Evolutionary conservation across 2,329 filamentous ascomycete species (phyloP), one percentile per base, ranked within the genome.

Genomic region (Alternaria rosae): DNA sequence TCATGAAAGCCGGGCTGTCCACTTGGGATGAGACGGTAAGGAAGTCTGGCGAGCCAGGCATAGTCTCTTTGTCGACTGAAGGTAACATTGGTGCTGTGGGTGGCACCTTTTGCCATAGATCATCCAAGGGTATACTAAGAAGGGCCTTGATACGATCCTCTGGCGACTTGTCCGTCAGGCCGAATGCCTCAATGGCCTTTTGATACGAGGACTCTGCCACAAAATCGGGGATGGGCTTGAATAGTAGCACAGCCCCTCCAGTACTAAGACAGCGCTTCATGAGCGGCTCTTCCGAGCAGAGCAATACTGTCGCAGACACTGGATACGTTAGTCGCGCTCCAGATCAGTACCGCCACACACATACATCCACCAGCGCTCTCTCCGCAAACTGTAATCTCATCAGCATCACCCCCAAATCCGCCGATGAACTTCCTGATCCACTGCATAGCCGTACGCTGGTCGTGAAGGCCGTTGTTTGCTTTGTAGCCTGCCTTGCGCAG

Each of bases 311-410:
- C 4, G 67, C 70, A 20, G 75, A 70, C n/a, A 73, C 73, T 75
- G 10, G 17, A 12, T 4, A 3, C 6, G 41, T 69, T 35, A 70
- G 62, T 52, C 35, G 5, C n/a, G 20, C 1, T 28, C 23, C 11
- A 17, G 0, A 4, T 20, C n/a, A n/a, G 20, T 9, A 5, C 25
- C 2, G 26, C 25, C 12, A 3, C 5, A 9, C 13, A 66, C 79
- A 67, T 73, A 80, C 82, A 74, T n/a, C 76, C 83, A 30, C 85
- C 85, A 6, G 82, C 82, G 50, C 81, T 84, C 65, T 85, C 80
- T 15, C 84, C 84, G n/a, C 80, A 73, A 7, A 80, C 67, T 0
- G 79, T 81, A 10, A 81, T 71, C 47, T 78, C 74, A 10, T 76
- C 70, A 11, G 78, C 66, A 55, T 81, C 66, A 11, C 80, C 80